A percentile compares a stretch with the other conserved stretches of the same genome.
phyloP scores from a whole-genome alignment of 2,329 filamentous ascomycete species.

The Delphinella strobiligena region DNA sequence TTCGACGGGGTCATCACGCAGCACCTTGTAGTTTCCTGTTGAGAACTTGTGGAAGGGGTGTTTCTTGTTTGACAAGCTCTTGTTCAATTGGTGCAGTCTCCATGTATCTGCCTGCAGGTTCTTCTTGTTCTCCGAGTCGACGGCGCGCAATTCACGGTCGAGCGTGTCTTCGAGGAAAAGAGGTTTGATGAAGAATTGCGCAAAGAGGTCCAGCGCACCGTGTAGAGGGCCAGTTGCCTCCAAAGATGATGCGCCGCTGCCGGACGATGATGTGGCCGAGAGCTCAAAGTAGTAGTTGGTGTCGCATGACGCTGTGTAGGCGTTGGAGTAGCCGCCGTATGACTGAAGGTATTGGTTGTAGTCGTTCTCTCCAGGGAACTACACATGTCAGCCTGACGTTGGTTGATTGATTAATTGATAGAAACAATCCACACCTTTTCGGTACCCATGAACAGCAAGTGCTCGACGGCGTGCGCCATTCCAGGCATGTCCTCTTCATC shows the following conservation, averaged over 20 bases:
- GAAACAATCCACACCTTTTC: slow-evolving; percentile 53
- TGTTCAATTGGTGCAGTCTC: slow-evolving; percentile 78
- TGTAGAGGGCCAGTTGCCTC: slow-evolving; percentile 50
- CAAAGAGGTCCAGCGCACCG: slow-evolving; percentile 79
- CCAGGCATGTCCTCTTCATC: slow-evolving; percentile 85
- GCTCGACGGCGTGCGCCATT: slow-evolving; percentile 92
- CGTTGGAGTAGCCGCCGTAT: slow-evolving; percentile 86
- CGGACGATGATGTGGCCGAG: slow-evolving; percentile 57
- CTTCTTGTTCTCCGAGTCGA: slow-evolving; percentile 96
- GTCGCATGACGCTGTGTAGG: slow-evolving; percentile 83
- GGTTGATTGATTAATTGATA: too few species aligned
- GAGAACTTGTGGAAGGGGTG: slow-evolving; percentile 89
- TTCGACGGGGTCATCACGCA: slow-evolving; percentile 71
- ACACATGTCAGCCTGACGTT: too few species aligned
- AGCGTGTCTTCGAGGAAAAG: slow-evolving; percentile 75
- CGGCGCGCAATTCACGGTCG: slow-evolving; percentile 75
- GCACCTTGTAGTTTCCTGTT: slow-evolving; percentile 74
- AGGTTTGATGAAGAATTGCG: slow-evolving; percentile 85
- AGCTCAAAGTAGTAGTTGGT: slow-evolving; percentile 99
- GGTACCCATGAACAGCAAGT: slow-evolving; percentile 96
- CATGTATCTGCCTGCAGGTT: slow-evolving; percentile 85
- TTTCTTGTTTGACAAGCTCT: slow-evolving; percentile 72
- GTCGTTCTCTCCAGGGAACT: slow-evolving; percentile 88
- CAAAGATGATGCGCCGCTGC: slow-evolving; percentile 33
- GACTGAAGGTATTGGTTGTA: slow-evolving; percentile 88